These are phyloP conservation scores for Cercis canadensis DNA, from an alignment of 306 rosid species.

Conservation along the genomic window DNA sequence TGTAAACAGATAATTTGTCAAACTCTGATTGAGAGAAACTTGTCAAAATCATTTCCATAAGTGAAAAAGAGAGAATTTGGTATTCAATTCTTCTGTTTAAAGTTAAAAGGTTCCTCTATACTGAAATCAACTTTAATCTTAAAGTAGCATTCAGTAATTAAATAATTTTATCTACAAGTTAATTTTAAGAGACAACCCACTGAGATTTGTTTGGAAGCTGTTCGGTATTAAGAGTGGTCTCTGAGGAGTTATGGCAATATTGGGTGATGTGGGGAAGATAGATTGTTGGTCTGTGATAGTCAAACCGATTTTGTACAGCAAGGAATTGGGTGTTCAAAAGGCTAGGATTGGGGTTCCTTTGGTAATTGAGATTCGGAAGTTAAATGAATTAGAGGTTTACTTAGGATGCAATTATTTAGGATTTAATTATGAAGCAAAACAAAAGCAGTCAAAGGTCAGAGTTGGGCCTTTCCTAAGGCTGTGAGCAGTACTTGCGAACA, in stretches of 20 bases:
- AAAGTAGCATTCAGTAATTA: background rate
- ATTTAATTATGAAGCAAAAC: slow-evolving; percentile 13
- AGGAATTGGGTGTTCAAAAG: background rate
- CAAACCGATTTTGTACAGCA: slow-evolving; percentile 6
- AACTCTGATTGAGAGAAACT: slow-evolving; percentile 7
- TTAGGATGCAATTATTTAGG: slow-evolving; percentile 14
- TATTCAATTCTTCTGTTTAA: slow-evolving; percentile 1
- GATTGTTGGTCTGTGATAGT: background rate
- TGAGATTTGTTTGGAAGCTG: background rate
- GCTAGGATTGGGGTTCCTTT: background rate
- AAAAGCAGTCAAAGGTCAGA: background rate
- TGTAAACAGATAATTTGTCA: background rate
- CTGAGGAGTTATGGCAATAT: background rate
- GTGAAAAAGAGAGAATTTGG: background rate
- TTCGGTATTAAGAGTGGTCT: background rate
- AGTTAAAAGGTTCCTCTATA: background rate
- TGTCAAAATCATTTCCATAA: slow-evolving; percentile 5
- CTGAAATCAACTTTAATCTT: background rate
- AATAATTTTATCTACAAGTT: background rate
- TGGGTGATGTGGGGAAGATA: background rate
- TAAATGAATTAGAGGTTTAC: background rate
- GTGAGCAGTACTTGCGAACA: too few relatives aligned
- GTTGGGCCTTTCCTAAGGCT: background rate
- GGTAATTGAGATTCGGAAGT: background rate
- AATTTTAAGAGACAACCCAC: background rate